These are phyloP conservation scores for Boeremia exigua DNA, from an alignment of 2,329 filamentous ascomycete species.

Conservation along the genomic window DNA sequence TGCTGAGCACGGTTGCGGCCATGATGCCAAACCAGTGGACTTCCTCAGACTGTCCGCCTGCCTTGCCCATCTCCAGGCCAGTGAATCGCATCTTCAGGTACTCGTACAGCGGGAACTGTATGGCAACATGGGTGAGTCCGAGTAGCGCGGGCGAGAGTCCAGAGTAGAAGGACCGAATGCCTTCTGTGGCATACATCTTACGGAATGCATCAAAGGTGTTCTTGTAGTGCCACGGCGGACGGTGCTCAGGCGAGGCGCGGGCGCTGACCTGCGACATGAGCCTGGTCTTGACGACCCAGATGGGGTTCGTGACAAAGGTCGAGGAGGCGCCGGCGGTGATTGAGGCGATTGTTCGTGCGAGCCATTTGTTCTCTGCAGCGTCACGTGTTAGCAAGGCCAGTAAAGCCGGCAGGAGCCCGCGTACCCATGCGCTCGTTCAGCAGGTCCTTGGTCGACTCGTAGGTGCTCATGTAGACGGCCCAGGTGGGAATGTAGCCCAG, in stretches of 20 bases:
- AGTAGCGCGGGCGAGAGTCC: constrained; percentile 90
- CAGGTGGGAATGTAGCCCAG: constrained; percentile 96
- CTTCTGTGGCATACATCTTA: constrained; percentile 95
- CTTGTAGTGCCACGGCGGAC: constrained; percentile 87
- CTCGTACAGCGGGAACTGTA: constrained; percentile 96
- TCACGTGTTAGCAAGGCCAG: constrained; percentile 18
- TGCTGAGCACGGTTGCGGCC: constrained; percentile 88
- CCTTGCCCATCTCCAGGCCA: constrained; percentile 83
- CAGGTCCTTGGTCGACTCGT: constrained; percentile 83
- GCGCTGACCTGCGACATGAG: constrained; percentile 89
- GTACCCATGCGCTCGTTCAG: constrained; percentile 68
- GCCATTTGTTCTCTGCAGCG: constrained; percentile 68
- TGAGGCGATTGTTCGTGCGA: constrained; percentile 87
- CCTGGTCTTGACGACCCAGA: constrained; percentile 99
- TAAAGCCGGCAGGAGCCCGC: constrained; percentile 7
- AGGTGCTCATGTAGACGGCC: constrained; percentile 97
- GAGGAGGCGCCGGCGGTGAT: constrained; percentile 90
- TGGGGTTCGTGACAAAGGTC: constrained; percentile 93
- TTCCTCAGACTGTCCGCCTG: constrained; percentile 61
- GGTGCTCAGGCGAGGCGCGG: constrained; percentile 60
- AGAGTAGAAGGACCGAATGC: constrained; percentile 90
- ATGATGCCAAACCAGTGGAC: constrained; percentile 85
- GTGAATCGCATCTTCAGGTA: constrained; percentile 91
- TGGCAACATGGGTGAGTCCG: constrained; percentile 91
- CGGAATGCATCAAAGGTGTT: constrained; percentile 88